Evolutionary conservation across 352 stramenopile species (phyloP), one percentile per base, ranked within the genome.

Genomic region (Phytopythium aichiense): DNA sequence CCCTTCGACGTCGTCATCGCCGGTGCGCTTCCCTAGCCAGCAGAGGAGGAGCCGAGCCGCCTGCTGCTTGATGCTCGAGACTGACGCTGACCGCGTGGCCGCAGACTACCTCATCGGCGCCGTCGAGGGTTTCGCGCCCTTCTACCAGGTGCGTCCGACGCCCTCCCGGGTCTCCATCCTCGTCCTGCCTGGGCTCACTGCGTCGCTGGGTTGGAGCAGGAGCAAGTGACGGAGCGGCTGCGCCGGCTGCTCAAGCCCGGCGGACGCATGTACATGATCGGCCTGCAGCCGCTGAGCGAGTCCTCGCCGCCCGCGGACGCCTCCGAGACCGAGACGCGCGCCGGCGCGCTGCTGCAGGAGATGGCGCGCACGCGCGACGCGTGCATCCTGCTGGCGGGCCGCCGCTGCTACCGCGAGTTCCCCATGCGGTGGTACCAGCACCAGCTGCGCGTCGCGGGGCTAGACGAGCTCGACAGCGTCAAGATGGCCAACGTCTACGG

Each of bases 51-150:
- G 25, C 25, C 25, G 25, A 30, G 25, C 25, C 25, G 25, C 25
- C 25, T 30, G 25, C 25, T 30, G 25, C 25, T 30, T 30, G 25
- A 30, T 3, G 25, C 25, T 30, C 25, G 25, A 6, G 7, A 45
- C 13, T 38, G 50, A 46, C 9, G 4, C 16, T 46, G 49, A 30
- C 22, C 6, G 4, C 8, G 6, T 58, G 25, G 18, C 11, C 30
- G 16, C 43, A 82, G 92, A 98, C 69, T 98, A 98, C 69, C 73
- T 98, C 5, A 78, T 98, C 28, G 92, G 92, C 51, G 90, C 92
- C 13, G 93, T 98, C 58, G 92, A 97, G 64, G 92, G 91, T 22
- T 97, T 97, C 69, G 84, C 79, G 37, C 91, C 92, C 0, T 98
- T 96, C 68, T 92, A 85, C 63, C 91, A 97, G 71, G 84, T 66